Evolutionary conservation across 1,284 basidiomycete species (phyloP).

Genomic region (Moniliella sp.): DNA sequence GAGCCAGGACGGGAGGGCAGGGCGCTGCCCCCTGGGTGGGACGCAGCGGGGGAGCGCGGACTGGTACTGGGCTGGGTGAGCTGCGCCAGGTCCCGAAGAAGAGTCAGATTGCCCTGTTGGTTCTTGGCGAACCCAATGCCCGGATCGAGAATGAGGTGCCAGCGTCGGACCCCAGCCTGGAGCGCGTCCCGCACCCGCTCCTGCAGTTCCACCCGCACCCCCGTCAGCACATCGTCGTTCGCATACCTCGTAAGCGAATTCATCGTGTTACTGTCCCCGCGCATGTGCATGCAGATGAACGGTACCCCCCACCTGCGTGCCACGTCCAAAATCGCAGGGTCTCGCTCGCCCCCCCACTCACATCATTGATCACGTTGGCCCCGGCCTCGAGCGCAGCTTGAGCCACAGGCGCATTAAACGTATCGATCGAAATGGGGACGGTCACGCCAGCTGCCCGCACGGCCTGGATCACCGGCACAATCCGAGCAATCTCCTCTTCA

Average conservation of each 20-base stretch:
- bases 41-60: background rate
- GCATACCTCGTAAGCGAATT: constrained; percentile 37
- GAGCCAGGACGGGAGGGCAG: background rate
- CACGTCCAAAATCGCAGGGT: constrained; percentile 45
- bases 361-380: constrained; percentile 83
- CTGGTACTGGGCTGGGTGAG: constrained; percentile 2
- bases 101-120: constrained; percentile 49
- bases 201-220: constrained; percentile 54
- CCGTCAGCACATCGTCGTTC: constrained; percentile 43
- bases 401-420: constrained; percentile 68
- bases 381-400: constrained; percentile 55
- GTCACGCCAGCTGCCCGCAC: constrained; percentile 24
- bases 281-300: constrained; percentile 79
- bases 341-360: constrained; percentile 48
- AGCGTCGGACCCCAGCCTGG: constrained; percentile 57
- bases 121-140: constrained; percentile 89
- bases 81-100: constrained; percentile 29
- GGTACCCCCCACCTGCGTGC: constrained; percentile 44
- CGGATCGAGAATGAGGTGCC: constrained; percentile 77
- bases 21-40: background rate
- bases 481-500: constrained; percentile 46
- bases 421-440: constrained; percentile 57
- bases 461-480: constrained; percentile 43
- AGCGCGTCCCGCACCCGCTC: constrained; percentile 49
- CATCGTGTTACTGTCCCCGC: constrained; percentile 48